A percentile compares a stretch with the other conserved stretches of the same genome.
phyloP scores from a whole-genome alignment of 495 filamentous ascomycete species.

The Neohortaea acidophila region DNA sequence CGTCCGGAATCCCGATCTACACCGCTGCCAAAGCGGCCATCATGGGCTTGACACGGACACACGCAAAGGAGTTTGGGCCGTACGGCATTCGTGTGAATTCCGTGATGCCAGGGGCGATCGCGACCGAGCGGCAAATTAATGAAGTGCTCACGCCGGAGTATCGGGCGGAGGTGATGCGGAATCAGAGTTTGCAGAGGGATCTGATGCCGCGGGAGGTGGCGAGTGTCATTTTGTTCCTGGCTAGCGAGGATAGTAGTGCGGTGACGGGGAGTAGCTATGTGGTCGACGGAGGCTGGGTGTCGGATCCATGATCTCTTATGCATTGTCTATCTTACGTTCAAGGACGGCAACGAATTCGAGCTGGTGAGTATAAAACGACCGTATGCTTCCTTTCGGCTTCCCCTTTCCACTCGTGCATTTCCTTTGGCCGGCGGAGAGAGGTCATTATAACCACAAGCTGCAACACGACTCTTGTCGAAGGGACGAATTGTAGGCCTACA shows the following conservation, averaged over 20 bases:
- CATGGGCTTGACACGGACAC: constrained; percentile 17
- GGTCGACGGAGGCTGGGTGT: constrained; percentile 14
- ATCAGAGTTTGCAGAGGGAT: constrained; percentile 31
- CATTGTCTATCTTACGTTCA: too few species aligned
- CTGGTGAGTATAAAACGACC: too few species aligned
- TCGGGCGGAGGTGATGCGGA: constrained; percentile 25
- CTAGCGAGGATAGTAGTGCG: constrained; percentile 12
- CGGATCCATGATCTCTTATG: too few species aligned
- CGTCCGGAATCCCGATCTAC: constrained; percentile 16
- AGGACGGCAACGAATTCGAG: too few species aligned
- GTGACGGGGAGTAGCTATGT: constrained; percentile 13
- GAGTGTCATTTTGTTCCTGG: constrained; percentile 11
- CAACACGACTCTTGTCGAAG: too few species aligned
- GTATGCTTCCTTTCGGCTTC: too few species aligned
- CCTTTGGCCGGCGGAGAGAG: too few species aligned
- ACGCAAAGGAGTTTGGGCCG: constrained; percentile 11
- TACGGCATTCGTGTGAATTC: constrained; percentile 18
- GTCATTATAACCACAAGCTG: too few species aligned
- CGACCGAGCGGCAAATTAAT: constrained; percentile 27
- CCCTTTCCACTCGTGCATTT: too few species aligned
- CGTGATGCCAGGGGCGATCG: constrained; percentile 22
- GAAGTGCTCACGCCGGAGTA: constrained; percentile 33
- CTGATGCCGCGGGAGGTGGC: constrained; percentile 24
- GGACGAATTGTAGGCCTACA: too few species aligned
- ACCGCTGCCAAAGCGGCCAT: constrained; percentile 24